These are phyloP conservation scores for Kazachstania psychrophila DNA, from an alignment of 805 yeast species.

Conservation along the genomic window DNA sequence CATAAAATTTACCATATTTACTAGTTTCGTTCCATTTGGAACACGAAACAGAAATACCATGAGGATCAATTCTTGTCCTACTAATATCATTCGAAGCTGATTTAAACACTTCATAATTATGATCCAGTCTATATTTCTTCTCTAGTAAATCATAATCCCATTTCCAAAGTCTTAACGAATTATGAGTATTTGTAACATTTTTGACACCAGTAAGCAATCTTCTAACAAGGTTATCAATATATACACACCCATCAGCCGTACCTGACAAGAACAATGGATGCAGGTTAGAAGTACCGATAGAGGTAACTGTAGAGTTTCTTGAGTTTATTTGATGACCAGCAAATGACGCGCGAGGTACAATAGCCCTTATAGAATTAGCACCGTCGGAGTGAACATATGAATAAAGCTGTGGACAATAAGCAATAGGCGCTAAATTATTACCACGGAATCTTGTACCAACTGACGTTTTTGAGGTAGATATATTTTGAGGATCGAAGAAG, in stretches of 20 bases:
- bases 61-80: slow-evolving; percentile 36
- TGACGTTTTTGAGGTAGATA: slow-evolving; percentile 23
- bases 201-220: slow-evolving; percentile 31
- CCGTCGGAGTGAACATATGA: slow-evolving; percentile 38
- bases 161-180: slow-evolving; percentile 29
- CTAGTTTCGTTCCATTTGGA: slow-evolving; percentile 50
- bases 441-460: slow-evolving; percentile 27
- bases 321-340: slow-evolving; percentile 29
- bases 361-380: slow-evolving; percentile 29
- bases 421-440: slow-evolving; percentile 22
- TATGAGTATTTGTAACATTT: slow-evolving; percentile 23
- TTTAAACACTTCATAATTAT: slow-evolving; percentile 31
- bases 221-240: slow-evolving; percentile 34
- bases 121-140: slow-evolving; percentile 35
- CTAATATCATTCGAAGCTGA: slow-evolving; percentile 22
- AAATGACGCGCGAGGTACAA: slow-evolving; percentile 32
- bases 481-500: slow-evolving; percentile 31
- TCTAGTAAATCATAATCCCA: slow-evolving; percentile 35
- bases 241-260: slow-evolving; percentile 41
- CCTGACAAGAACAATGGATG: slow-evolving; percentile 44
- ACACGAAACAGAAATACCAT: slow-evolving; percentile 40
- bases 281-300: slow-evolving; percentile 33
- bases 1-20: slow-evolving; percentile 37
- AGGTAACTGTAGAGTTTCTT: slow-evolving; percentile 35
- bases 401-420: slow-evolving; percentile 29